Evolutionary conservation across 768 basidiomycete species (phyloP).

Genomic region (Pisolithus orientalis): DNA sequence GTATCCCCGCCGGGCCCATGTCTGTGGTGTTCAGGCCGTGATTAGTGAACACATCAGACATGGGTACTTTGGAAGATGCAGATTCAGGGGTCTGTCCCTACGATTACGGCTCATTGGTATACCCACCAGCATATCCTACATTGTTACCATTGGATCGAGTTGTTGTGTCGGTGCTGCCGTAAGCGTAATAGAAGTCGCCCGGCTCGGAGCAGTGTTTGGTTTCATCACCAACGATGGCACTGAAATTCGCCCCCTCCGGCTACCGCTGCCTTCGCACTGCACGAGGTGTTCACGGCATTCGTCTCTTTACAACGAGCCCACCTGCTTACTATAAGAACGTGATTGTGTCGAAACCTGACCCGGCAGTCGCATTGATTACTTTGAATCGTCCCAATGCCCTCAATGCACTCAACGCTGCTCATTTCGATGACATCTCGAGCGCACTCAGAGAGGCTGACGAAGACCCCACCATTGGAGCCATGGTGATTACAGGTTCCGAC

Average conservation of each 20-base stretch:
- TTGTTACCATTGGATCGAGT: no score
- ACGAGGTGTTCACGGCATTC: constrained; percentile 1
- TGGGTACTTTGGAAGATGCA: no score
- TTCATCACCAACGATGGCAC: not conserved
- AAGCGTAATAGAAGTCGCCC: not conserved
- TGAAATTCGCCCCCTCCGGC: constrained; percentile 11
- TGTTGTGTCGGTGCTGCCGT: not conserved
- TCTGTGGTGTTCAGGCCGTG: no score
- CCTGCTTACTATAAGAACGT: constrained; percentile 53
- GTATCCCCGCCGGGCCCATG: no score
- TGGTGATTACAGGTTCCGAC: constrained; percentile 90
- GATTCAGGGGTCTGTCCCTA: no score
- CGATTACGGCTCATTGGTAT: no score
- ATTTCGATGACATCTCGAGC: constrained; percentile 77
- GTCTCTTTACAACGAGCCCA: constrained; percentile 25
- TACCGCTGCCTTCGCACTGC: constrained; percentile 4
- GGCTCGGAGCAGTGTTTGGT: not conserved
- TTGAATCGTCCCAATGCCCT: constrained; percentile 87
- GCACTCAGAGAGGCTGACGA: constrained; percentile 66
- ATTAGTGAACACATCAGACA: no score
- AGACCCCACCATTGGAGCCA: constrained; percentile 69
- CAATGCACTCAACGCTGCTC: constrained; percentile 78
- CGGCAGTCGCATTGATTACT: constrained; percentile 71
- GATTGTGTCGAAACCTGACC: constrained; percentile 60
- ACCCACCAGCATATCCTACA: no score